Percentiles rank a stretch among this genome's conserved stretches.
These are phyloP conservation scores for Terana coerulea DNA, from an alignment of 768 basidiomycete genomes.

Conservation along the genomic window DNA sequence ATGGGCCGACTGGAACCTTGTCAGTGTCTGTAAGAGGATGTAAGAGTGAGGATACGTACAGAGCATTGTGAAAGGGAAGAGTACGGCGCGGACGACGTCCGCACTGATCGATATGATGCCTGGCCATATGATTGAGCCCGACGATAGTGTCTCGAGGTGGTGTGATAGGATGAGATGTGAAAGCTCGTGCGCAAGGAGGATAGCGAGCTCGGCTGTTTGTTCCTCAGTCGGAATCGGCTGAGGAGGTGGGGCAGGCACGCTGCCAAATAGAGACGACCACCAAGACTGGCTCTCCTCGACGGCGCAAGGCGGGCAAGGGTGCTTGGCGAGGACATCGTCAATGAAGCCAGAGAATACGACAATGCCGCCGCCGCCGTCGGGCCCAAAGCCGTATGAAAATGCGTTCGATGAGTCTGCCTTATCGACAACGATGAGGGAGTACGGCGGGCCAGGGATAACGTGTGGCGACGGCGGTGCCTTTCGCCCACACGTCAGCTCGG, in stretches of 20 bases:
- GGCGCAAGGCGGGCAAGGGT: conserved; percentile 20
- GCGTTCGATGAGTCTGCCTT: conserved; percentile 83
- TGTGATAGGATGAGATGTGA: conserved; percentile 88
- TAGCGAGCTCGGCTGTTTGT: conserved; percentile 86
- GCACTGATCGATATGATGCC: conserved; percentile 71
- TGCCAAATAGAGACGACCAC: conserved; percentile 46
- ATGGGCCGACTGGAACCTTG: conserved; percentile 66
- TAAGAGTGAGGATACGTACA: conserved; percentile 32
- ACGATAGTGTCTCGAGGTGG: conserved; percentile 89
- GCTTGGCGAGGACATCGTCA: conserved; percentile 71
- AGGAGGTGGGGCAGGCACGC: conserved; percentile 31
- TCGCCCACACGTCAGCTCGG: conserved; percentile 45
- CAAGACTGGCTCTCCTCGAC: conserved; percentile 32
- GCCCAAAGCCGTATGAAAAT: conserved; percentile 94
- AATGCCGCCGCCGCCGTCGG: conserved; percentile 87
- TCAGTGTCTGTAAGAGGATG: conserved; percentile 27
- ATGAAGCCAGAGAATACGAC: conserved; percentile 94
- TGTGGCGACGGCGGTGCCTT: conserved; percentile 44
- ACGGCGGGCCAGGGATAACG: conserved; percentile 76
- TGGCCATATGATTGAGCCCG: conserved; percentile 77
- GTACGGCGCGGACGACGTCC: conserved; percentile 71
- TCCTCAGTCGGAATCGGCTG: conserved; percentile 62
- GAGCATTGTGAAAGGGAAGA: conserved; percentile 88
- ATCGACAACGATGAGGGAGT: conserved; percentile 86
- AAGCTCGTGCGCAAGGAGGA: conserved; percentile 90